phyloP scores from a whole-genome alignment of 176 grass and related monocot genomes.

The Oryza officinalis region DNA sequence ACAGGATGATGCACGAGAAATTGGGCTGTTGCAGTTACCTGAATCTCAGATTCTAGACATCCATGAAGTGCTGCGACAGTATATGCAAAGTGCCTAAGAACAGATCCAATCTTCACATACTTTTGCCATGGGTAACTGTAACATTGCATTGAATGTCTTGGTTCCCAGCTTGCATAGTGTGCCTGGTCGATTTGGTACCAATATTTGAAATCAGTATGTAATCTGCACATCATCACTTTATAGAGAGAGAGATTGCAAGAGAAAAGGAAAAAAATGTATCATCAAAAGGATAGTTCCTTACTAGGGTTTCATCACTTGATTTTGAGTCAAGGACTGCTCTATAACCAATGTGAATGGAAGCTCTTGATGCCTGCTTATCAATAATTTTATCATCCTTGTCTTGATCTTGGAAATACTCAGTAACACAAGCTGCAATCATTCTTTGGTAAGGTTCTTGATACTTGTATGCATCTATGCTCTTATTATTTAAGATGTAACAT shows the following conservation, averaged over 20 bases:
- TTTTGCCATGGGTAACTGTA: constrained; percentile 93
- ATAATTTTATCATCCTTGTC: constrained; percentile 41
- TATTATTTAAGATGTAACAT: not conserved
- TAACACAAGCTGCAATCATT: constrained; percentile 67
- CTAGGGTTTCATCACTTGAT: constrained; percentile 86
- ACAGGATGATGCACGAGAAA: not conserved
- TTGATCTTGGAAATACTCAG: constrained; percentile 66
- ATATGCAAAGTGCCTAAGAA: constrained; percentile 84
- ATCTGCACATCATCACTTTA: not conserved
- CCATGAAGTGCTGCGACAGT: constrained; percentile 85
- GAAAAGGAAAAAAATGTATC: not conserved
- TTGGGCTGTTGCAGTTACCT: constrained; percentile 45
- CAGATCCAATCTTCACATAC: constrained; percentile 90
- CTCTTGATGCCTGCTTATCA: constrained; percentile 53
- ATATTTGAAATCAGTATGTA: not conserved
- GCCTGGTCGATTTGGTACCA: constrained; percentile 58
- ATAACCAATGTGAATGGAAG: constrained; percentile 64
- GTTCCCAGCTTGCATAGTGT: constrained; percentile 96
- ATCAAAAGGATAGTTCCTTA: constrained; percentile 36
- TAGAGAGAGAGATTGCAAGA: not conserved
- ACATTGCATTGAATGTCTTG: constrained; percentile 82
- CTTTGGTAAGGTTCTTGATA: constrained; percentile 36
- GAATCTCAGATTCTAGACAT: constrained; percentile 92
- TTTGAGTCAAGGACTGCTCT: constrained; percentile 81
- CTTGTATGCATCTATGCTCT: not conserved